A percentile compares a stretch with the other conserved stretches of the same genome.
These are phyloP conservation scores for Glebionis coronaria DNA, from an alignment of 129 eudicot species.

Conservation along the genomic window DNA sequence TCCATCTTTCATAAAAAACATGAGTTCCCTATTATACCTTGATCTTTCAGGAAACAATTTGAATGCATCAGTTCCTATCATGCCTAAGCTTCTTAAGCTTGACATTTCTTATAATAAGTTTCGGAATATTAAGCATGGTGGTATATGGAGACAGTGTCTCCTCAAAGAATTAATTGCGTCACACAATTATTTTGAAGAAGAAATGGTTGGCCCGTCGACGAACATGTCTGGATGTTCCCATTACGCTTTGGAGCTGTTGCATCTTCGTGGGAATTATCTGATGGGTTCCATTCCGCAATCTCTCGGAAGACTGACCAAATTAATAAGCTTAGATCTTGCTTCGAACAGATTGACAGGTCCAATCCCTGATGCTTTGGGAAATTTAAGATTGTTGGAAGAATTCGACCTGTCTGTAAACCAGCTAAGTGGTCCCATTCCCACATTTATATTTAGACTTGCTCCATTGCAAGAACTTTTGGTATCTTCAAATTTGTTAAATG, in stretches of 20 bases:
- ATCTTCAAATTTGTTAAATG: conserved; percentile 4
- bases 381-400: neutral
- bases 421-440: neutral
- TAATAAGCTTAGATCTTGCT: neutral
- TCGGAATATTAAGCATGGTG: neutral
- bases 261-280: neutral
- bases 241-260: neutral
- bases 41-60: neutral
- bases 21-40: neutral
- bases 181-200: neutral
- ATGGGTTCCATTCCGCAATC: neutral
- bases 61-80: neutral
- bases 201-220: neutral
- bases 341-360: conserved; percentile 5
- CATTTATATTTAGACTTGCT: conserved; percentile 11
- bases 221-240: neutral
- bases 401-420: conserved; percentile 1
- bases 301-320: neutral
- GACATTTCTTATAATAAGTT: neutral
- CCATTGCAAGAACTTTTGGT: neutral
- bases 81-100: neutral
- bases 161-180: neutral
- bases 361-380: neutral
- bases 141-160: neutral
- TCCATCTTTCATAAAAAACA: neutral